A percentile compares a stretch with the other conserved stretches of the same genome.
Conservation (phyloP, 129 eudicot genomes). For the Saposhnikovia divaricata region DNA sequence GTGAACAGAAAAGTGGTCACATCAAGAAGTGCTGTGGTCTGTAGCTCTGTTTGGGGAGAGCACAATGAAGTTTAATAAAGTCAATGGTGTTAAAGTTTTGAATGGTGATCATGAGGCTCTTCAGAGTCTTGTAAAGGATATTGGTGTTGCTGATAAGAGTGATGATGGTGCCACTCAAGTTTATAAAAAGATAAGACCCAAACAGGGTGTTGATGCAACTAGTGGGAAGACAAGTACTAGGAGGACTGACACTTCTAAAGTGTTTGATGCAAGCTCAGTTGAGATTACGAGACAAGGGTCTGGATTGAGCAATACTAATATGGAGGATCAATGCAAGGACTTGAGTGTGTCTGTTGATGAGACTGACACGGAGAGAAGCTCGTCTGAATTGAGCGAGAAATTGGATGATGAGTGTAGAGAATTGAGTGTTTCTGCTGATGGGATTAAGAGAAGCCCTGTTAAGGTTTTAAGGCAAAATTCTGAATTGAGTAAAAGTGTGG, state of each 20-base stretch:
- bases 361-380: conserved; percentile 21
- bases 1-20: conserved; percentile 26
- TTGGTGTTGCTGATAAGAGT: background rate
- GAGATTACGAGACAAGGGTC: conserved; percentile 25
- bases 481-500: background rate
- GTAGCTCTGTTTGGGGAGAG: conserved; percentile 80
- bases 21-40: conserved; percentile 26
- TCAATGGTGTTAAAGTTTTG: conserved; percentile 53
- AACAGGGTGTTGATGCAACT: conserved; percentile 32
- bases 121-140: conserved; percentile 14
- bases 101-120: conserved; percentile 20
- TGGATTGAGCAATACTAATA: conserved; percentile 17
- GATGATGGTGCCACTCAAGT: conserved; percentile 13
- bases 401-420: background rate
- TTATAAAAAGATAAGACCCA: conserved; percentile 34
- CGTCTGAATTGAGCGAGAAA: conserved; percentile 10
- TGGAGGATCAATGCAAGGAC: conserved; percentile 21
- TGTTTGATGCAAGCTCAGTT: conserved; percentile 17
- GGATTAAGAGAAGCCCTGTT: conserved; percentile 1
- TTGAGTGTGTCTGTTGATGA: conserved; percentile 22
- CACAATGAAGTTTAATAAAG: conserved; percentile 43
- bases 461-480: background rate
- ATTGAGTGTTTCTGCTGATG: conserved; percentile 13
- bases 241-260: conserved; percentile 53
- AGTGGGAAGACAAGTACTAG: conserved; percentile 59